Conservation (phyloP, 1,284 basidiomycete genomes). For the Cryptococcus jaspeensis region DNA sequence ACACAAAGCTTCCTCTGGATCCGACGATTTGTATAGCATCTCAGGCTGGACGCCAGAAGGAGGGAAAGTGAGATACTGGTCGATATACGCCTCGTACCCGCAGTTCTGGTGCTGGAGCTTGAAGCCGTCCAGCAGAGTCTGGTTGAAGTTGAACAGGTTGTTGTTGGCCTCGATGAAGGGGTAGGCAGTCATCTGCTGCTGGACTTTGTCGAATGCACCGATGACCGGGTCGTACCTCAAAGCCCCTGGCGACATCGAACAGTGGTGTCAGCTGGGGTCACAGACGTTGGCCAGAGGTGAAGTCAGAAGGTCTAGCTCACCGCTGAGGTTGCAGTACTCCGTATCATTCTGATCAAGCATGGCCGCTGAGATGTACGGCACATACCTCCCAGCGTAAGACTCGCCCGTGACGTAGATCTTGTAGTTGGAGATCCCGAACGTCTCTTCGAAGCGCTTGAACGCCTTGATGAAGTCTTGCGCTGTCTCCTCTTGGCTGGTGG, state of each 20-base stretch:
- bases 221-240: constrained; percentile 33
- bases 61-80: constrained; percentile 63
- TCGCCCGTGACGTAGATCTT: constrained; percentile 39
- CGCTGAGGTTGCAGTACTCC: constrained; percentile 23
- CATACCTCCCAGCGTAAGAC: constrained; percentile 51
- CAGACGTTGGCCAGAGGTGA: no score
- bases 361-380: constrained; percentile 49
- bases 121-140: constrained; percentile 63
- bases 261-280: no score
- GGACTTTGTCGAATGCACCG: constrained; percentile 55
- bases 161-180: constrained; percentile 11
- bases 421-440: constrained; percentile 24
- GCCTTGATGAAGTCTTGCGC: constrained; percentile 40
- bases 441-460: constrained; percentile 23
- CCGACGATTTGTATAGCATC: constrained; percentile 47
- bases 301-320: no score
- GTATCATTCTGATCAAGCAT: constrained; percentile 28
- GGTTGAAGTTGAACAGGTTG: constrained; percentile 28
- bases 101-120: constrained; percentile 59
- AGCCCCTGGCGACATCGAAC: no score
- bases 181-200: constrained; percentile 62
- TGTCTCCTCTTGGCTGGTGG: constrained; percentile 49
- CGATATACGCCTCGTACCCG: constrained; percentile 63
- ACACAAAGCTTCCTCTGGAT: constrained; percentile 53
- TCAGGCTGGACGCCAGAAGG: constrained; percentile 53